phyloP scores from a whole-genome alignment of 2,329 filamentous ascomycete species.

The Aspergillus fumigatus region DNA sequence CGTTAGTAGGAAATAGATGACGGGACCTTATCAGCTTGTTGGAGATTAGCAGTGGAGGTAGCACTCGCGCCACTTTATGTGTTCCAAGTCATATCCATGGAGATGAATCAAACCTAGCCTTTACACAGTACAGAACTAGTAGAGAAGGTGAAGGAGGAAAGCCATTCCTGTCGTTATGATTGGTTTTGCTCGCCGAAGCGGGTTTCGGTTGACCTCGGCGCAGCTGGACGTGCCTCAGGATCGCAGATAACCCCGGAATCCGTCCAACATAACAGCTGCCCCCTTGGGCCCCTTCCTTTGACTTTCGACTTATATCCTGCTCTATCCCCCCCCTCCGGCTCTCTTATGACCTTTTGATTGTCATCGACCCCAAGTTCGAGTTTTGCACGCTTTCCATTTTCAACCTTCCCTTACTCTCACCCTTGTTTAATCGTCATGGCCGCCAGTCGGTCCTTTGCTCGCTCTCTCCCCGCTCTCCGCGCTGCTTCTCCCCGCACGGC shows the following conservation, averaged over 20 bases:
- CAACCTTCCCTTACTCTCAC: neutral
- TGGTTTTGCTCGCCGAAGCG: neutral
- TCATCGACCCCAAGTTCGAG: neutral
- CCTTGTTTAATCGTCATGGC: constrained; percentile 26
- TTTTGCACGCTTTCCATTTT: neutral
- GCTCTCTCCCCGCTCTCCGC: constrained; percentile 37
- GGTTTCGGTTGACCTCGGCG: neutral
- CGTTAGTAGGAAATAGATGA: neutral
- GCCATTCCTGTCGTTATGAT: neutral
- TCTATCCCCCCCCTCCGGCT: neutral
- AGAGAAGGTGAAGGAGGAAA: neutral
- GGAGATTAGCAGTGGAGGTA: too few relatives aligned
- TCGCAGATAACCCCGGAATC: neutral
- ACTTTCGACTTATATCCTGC: neutral
- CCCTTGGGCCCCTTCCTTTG: neutral
- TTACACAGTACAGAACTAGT: too few relatives aligned
- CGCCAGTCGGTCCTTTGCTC: constrained; percentile 33
- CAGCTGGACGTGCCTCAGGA: neutral
- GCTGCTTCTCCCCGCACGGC: constrained; percentile 33
- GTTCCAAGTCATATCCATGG: neutral
- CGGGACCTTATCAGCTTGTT: too few relatives aligned
- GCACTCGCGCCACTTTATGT: too few relatives aligned
- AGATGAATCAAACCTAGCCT: neutral
- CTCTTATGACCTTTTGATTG: neutral
- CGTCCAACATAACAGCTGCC: neutral